Base-by-base conservation (phyloP, 1,284 basidiomycete genomes). In the Baeospora myosura region DNA sequence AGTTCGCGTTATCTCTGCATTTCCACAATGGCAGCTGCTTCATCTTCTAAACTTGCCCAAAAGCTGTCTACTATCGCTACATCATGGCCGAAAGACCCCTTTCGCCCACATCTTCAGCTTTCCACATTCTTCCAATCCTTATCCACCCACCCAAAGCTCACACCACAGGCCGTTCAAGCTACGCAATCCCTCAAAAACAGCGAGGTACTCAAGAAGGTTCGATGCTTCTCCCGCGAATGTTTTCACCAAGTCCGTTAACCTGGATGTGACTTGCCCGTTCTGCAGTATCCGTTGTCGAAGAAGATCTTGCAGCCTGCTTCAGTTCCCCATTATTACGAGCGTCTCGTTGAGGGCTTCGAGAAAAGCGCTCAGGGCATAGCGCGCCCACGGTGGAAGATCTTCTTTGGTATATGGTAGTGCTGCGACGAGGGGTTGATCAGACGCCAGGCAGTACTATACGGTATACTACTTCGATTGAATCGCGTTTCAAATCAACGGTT, bases 301-400 rank as follows among this genome's bases (percentile, higher is more conserved):
- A 78, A 71, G 53, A 79, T 70, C 28, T 56, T 85, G 35, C 67
- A 71, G 39, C 85, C 85, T 2, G 72, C 75, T 8, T 85, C 84
- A 5, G 74, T 73, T 58, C 83, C 84, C 14, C 61, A 69, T 41
- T 76, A 88, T 58, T 88, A 88, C 52, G 68, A 74, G 30, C 74
- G 81, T 26, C 68, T 88, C 12, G 67, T 76, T 1, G 81, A 83
- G 50, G 85, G 76, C 3, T 77, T 79, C 49, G 74, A 83, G 47
- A 83, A 81, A 61, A 83, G 80, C 52, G 72, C 76, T 2, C 66
- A 78, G 53, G 84, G 84, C n/a, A 81, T 85, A 38, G 71, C 70
- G 17, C 66, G 85, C 34, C 82, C 84, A 2, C 79, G 79, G 80
- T 88, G 84, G 84, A 85, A 88, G 59, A 64, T 82, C 30, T 83